Percentiles rank a stretch among this genome's conserved stretches.
phyloP scores from a whole-genome alignment of 1,139 yeast species.

The Kurtzmaniella quercitrusa region DNA sequence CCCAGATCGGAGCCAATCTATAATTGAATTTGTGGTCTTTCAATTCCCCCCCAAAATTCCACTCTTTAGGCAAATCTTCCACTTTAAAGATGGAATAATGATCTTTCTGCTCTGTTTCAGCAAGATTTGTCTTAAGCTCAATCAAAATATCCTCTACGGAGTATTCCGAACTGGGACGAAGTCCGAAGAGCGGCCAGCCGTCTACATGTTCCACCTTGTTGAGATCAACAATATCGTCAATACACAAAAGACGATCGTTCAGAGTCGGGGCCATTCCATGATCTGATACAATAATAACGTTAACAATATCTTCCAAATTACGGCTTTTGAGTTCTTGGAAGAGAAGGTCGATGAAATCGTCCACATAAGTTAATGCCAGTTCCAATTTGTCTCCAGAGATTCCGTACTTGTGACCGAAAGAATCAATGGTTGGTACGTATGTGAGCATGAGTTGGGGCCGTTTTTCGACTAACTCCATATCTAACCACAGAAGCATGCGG shows the following conservation, averaged over 20 bases:
- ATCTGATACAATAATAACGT: conserved; percentile 76
- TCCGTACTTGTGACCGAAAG: conserved; percentile 70
- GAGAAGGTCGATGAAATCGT: conserved; percentile 52
- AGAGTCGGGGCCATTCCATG: conserved; percentile 95
- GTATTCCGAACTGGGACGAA: conserved; percentile 49
- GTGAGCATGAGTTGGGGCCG: conserved; percentile 79
- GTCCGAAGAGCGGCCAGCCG: conserved; percentile 89
- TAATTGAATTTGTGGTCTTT: conserved; percentile 43
- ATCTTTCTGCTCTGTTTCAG: conserved; percentile 20
- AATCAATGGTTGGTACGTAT: conserved; percentile 79
- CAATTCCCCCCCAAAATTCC: conserved; percentile 59
- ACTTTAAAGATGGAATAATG: conserved; percentile 48
- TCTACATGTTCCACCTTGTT: conserved; percentile 57
- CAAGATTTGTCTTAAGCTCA: conserved; percentile 22
- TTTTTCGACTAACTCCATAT: conserved; percentile 36
- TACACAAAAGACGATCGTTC: conserved; percentile 54
- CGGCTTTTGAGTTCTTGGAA: conserved; percentile 47
- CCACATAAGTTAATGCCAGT: conserved; percentile 59
- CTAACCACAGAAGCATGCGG: conserved; percentile 65
- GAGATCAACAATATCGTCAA: conserved; percentile 65
- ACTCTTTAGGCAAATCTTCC: conserved; percentile 60
- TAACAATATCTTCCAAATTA: conserved; percentile 61
- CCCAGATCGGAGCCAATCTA: conserved; percentile 81
- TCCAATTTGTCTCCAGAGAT: conserved; percentile 56
- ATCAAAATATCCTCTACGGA: conserved; percentile 34